Evolutionary conservation across 306 rosid species (phyloP), one percentile per base, ranked within the genome.

Genomic region (Vigna nakashimae): DNA sequence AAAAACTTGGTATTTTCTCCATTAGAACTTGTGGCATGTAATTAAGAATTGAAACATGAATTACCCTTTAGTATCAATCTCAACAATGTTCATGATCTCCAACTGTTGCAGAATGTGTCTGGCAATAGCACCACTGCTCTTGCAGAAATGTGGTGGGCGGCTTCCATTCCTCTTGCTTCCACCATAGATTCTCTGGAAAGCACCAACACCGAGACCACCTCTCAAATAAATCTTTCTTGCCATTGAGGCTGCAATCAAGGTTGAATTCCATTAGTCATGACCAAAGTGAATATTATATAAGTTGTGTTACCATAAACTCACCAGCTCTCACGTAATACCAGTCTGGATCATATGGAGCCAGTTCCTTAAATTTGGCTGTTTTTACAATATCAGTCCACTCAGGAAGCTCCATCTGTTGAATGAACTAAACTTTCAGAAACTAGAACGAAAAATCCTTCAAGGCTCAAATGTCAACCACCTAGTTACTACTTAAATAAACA

Each of bases 131-230:
- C 95, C 97, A 2, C 93, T 92, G 87, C 95, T 90, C 76, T 88
- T 81, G 65, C 95, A 88, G 75, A 92, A 90, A 76, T 92, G 97
- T 0, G 91, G 95, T 6, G 97, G 95, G 2, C 93, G 83, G 51
- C 97, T 91, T 26, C 94, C 97, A 17, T 91, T 90, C 76, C 97
- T 88, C 87, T 87, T 57, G 87, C 92, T 88, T 1, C 97, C 97
- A 77, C 97, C 97, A 38, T 91, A 91, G 34, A 91, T 91, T 78
- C 92, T 82, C 50, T 60, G 74, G 58, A 91, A 91, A 16, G 94
- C 89, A 4, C 97, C 97, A 34, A 90, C 97, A 57, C 97, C 97
- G 22, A 90, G 92, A 22, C 97, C 97, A 1, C 94, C 94, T 75
- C 97, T 83, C 88, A 91, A 74, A 82, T 89, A 91, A 72, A 89